A percentile compares a stretch with the other conserved stretches of the same genome.
Evolutionary conservation across 768 basidiomycete species (phyloP).

Genomic region (Terana coerulea): DNA sequence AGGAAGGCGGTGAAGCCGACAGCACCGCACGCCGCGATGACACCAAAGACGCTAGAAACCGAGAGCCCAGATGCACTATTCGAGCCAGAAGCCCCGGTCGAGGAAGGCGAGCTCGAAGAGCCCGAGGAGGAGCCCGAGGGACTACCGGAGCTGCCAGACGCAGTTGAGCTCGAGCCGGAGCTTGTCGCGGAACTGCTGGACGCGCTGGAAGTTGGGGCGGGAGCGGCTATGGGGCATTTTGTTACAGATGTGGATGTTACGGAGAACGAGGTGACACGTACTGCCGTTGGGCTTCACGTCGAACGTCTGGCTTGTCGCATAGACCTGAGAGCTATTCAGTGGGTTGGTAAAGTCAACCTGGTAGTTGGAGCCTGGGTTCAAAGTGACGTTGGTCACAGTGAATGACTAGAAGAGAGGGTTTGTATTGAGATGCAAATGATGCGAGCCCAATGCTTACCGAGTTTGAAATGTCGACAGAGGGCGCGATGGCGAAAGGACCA

Average conservation of each 20-base stretch:
- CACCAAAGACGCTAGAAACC: conserved; percentile 16
- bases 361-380: conserved; percentile 26
- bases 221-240: conserved; percentile 13
- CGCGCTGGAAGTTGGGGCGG: conserved; percentile 15
- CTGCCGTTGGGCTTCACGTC: conserved; percentile 35
- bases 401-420: conserved; percentile 11
- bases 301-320: conserved; percentile 31
- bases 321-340: conserved; percentile 27
- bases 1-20: conserved; percentile 21
- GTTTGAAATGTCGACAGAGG: conserved; percentile 26
- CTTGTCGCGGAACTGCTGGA: conserved; percentile 3
- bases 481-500: conserved; percentile 33
- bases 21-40: conserved; percentile 20
- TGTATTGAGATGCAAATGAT: background rate
- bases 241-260: background rate
- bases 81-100: background rate
- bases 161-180: conserved; percentile 14
- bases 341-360: conserved; percentile 34
- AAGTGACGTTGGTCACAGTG: conserved; percentile 35
- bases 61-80: conserved; percentile 6
- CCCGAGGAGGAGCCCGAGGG: background rate
- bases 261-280: conserved; percentile 20
- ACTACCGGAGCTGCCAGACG: background rate
- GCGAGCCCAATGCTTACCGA: conserved; percentile 16
- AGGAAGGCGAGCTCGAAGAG: conserved; percentile 1